These are phyloP conservation scores for Isabelozyma heimii DNA, from an alignment of 805 yeast genomes.

Conservation along the genomic window DNA sequence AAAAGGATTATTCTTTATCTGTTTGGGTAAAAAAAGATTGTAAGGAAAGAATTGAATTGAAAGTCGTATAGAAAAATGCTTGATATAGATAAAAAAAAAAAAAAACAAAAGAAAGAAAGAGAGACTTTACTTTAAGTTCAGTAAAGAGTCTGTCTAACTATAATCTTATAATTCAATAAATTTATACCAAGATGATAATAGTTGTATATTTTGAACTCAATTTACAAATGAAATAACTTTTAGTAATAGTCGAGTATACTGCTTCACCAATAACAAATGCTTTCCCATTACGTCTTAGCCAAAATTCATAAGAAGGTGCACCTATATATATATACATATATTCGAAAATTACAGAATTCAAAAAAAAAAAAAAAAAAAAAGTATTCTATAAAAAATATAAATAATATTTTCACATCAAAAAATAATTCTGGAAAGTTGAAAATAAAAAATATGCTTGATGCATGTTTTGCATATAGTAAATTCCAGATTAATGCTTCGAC, in stretches of 20 bases:
- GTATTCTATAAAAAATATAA: not conserved
- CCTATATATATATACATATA: not conserved
- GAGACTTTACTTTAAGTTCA: not conserved
- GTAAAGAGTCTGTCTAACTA: not conserved
- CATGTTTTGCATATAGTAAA: not conserved
- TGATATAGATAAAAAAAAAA: too few relatives aligned
- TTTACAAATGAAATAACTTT: not conserved
- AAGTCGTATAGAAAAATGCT: too few relatives aligned
- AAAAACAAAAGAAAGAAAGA: not conserved
- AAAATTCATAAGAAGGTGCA: not conserved
- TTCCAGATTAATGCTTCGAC: too few relatives aligned
- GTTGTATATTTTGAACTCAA: not conserved
- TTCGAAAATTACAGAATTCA: not conserved
- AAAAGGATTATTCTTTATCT: too few relatives aligned
- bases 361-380: conserved; percentile 1
- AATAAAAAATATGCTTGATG: not conserved
- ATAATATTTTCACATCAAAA: not conserved
- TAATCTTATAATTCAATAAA: too few relatives aligned
- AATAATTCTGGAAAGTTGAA: not conserved
- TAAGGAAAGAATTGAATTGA: too few relatives aligned
- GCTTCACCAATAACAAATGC: not conserved
- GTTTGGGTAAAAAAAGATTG: too few relatives aligned
- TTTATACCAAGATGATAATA: not conserved
- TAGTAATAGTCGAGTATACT: not conserved
- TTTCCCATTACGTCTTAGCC: not conserved